phyloP scores from a whole-genome alignment of 768 basidiomycete species.

The Rhizopogon sp. region DNA sequence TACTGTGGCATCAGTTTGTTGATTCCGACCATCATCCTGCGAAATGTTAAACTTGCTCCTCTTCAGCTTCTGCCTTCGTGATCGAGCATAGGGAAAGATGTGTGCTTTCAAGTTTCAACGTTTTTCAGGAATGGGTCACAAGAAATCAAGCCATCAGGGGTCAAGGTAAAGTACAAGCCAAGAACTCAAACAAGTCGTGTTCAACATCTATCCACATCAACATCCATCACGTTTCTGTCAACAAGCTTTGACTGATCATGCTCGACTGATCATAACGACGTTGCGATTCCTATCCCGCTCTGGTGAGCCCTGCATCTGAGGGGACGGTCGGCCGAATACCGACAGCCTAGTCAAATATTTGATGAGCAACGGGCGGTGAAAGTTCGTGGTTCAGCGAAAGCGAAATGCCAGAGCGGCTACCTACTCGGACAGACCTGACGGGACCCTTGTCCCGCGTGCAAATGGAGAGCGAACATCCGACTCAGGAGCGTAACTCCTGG shows the following conservation, averaged over 20 bases:
- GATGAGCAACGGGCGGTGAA: neutral
- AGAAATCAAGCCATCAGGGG: neutral
- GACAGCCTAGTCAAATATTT: neutral
- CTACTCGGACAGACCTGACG: conserved; percentile 15
- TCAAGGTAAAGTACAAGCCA: neutral
- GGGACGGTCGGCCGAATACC: conserved; percentile 21
- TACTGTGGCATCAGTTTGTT: neutral
- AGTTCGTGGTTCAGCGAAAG: neutral
- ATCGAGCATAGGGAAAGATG: neutral
- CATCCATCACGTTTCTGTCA: neutral
- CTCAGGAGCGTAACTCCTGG: conserved; percentile 8
- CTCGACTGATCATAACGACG: neutral
- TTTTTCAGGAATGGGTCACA: neutral
- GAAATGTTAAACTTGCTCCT: neutral
- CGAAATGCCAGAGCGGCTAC: conserved; percentile 4
- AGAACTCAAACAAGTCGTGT: neutral
- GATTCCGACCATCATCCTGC: neutral
- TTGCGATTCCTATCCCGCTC: neutral
- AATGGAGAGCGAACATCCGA: conserved; percentile 26
- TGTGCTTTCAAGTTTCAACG: neutral
- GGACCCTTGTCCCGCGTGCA: conserved; percentile 17
- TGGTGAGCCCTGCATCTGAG: conserved; percentile 4
- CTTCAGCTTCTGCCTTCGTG: neutral
- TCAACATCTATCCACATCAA: neutral
- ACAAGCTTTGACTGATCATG: neutral